These are phyloP conservation scores for Penicillium dipodomyicola DNA, from an alignment of 495 filamentous ascomycete genomes.

Conservation along the genomic window DNA sequence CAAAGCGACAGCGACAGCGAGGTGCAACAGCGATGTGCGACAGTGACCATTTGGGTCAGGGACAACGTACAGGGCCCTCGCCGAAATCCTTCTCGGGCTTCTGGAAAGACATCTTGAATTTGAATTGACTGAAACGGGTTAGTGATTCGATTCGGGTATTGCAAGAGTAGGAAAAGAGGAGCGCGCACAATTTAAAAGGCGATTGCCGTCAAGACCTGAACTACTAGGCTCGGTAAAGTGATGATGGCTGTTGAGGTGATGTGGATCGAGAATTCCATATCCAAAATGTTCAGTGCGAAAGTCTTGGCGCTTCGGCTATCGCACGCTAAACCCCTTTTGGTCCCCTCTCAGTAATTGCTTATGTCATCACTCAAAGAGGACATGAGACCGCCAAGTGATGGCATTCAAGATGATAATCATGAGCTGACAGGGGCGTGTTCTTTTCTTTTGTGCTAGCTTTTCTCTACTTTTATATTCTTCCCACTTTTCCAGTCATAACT, in stretches of 20 bases:
- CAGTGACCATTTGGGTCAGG: slow-evolving; percentile 4
- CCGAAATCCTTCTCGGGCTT: slow-evolving; percentile 94
- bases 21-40: slow-evolving; percentile 12
- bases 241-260: slow-evolving; percentile 57
- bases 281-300: slow-evolving; percentile 35
- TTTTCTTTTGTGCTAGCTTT: slow-evolving; percentile 3
- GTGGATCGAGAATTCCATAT: slow-evolving; percentile 29
- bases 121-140: slow-evolving; percentile 19
- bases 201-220: slow-evolving; percentile 60
- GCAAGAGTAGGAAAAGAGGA: slow-evolving; percentile 1
- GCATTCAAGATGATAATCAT: slow-evolving; percentile 6
- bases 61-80: slow-evolving; percentile 68
- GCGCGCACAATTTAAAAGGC: slow-evolving; percentile 24
- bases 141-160: slow-evolving; percentile 5
- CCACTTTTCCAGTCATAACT: not conserved
- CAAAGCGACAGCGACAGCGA: slow-evolving; percentile 9
- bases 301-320: slow-evolving; percentile 49
- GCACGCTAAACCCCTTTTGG: slow-evolving; percentile 32
- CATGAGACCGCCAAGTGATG: slow-evolving; percentile 3
- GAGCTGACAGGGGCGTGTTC: slow-evolving; percentile 4
- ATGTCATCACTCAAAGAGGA: slow-evolving; percentile 23
- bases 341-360: slow-evolving; percentile 15
- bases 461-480: not conserved
- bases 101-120: slow-evolving; percentile 84
- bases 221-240: slow-evolving; percentile 74